Conservation (phyloP, 1,139 yeast species). For the Saccharomyces hybrid region DNA sequence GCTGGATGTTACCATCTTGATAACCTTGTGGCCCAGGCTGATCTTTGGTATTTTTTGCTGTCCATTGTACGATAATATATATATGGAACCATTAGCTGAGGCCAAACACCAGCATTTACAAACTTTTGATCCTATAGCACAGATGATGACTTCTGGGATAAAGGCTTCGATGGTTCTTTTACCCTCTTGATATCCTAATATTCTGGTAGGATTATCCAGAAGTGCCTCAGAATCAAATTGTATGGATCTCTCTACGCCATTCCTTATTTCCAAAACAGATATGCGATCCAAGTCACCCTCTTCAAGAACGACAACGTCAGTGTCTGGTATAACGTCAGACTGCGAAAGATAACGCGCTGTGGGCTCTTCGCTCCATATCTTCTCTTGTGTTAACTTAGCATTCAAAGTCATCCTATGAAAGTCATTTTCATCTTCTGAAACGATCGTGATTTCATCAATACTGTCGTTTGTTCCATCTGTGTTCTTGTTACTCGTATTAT, state of each 20-base stretch:
- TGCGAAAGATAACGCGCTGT: conserved; percentile 23
- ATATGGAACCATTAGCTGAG: conserved; percentile 27
- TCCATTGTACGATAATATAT: conserved; percentile 22
- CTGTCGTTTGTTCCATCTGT: conserved; percentile 37
- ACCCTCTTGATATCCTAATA: conserved; percentile 39
- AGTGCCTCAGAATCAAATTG: conserved; percentile 29
- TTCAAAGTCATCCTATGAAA: conserved; percentile 25
- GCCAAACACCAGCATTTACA: conserved; percentile 28
- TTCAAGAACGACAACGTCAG: conserved; percentile 28
- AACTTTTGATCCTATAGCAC: conserved; percentile 28
- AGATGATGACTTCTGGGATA: conserved; percentile 43
- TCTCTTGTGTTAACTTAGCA: conserved; percentile 23
- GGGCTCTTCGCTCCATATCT: conserved; percentile 28
- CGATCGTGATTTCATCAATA: conserved; percentile 4
- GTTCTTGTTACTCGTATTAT: conserved; percentile 31
- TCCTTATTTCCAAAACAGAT: conserved; percentile 39
- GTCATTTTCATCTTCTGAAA: conserved; percentile 25
- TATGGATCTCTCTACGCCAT: conserved; percentile 35
- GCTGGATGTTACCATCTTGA: conserved; percentile 19
- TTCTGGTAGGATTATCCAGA: conserved; percentile 43
- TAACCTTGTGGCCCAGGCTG: conserved; percentile 28
- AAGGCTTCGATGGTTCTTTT: conserved; percentile 41
- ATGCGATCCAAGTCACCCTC: conserved; percentile 24
- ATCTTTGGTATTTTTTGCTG: conserved; percentile 23
- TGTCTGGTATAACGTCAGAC: conserved; percentile 27